Base-by-base conservation (phyloP, 2,329 filamentous ascomycete genomes). In the Herpotrichia juniperi region DNA sequence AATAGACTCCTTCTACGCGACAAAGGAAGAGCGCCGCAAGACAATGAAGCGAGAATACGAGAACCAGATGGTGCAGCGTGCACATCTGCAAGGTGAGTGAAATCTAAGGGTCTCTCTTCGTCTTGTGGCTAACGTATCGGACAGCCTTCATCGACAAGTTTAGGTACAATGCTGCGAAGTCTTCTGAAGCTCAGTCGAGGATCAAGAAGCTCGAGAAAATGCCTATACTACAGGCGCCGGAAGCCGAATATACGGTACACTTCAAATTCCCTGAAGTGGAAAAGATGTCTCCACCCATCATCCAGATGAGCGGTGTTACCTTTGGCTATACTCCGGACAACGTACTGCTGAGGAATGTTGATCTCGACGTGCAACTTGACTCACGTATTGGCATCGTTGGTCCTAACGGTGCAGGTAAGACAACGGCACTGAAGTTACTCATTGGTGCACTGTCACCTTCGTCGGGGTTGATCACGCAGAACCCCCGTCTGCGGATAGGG, bases 181-280 rank as follows among this genome's bases (percentile, higher is more conserved):
- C 94, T 1, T 96, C 93, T 8, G 94, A 99, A 80, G 94, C 94
- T 1, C 94, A 99, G 72, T 97, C 93, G 1, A 88, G 94, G 68
- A 97, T 99, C 84, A 99, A 99, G 83, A 99, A 99, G 74, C 81
- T 99, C 56, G 96, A 99, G 76, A 91, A 90, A 69, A 97, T 99
- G 91, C 94, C 96, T 1, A 80, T 96, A 1, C 83, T 99, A 46
- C 89, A 96, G 66, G 74, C 93, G 0, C 96, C 94, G 5, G 94
- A 99, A 79, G 86, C 87, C 53, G 93, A 96, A 75, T 99, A 99
- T 81, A 91, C 85, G 48, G 94, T 99, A 53, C 90, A 96, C 70
- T 99, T 99, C 84, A 90, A 88, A 63, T 99, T 99, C 79, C 94
- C 94, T 9, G 92, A 96, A 8, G 94, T 99, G 51, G 94, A 99